These are phyloP conservation scores for Tricholoma sp. DNA, from an alignment of 768 basidiomycete genomes.

Conservation along the genomic window DNA sequence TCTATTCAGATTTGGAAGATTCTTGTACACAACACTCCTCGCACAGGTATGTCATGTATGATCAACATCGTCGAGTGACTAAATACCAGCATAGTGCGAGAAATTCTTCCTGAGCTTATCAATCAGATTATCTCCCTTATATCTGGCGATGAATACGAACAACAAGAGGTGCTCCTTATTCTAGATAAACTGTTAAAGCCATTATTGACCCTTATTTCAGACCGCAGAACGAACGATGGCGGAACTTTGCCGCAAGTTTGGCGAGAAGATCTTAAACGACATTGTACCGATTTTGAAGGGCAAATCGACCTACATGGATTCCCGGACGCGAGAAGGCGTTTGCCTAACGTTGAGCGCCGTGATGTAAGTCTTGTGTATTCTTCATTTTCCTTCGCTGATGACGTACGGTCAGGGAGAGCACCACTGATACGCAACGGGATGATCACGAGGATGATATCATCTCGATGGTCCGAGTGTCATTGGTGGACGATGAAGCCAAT, in stretches of 20 bases:
- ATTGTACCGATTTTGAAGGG: conserved; percentile 74
- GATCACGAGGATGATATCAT: conserved; percentile 89
- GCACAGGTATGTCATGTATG: conserved; percentile 55
- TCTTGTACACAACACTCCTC: conserved; percentile 88
- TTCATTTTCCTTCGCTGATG: neutral
- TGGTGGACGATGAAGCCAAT: conserved; percentile 83
- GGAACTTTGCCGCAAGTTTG: conserved; percentile 93
- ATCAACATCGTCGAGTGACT: neutral
- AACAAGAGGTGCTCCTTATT: conserved; percentile 68
- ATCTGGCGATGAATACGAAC: conserved; percentile 75
- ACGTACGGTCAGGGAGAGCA: conserved; percentile 56
- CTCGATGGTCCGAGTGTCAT: conserved; percentile 70
- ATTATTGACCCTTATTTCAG: conserved; percentile 32
- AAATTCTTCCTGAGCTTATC: conserved; percentile 84
- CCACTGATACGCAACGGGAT: conserved; percentile 78
- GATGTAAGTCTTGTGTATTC: conserved; percentile 42
- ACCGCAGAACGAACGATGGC: conserved; percentile 84
- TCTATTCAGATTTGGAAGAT: conserved; percentile 98
- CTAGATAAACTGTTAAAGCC: neutral
- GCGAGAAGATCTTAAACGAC: conserved; percentile 83
- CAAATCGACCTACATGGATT: conserved; percentile 55
- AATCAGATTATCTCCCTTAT: conserved; percentile 72
- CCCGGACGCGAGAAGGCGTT: conserved; percentile 74
- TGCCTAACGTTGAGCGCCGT: conserved; percentile 86
- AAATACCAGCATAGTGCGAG: conserved; percentile 53